Conservation (phyloP, 805 yeast genomes). For the Tetrapisispora phaffii region DNA sequence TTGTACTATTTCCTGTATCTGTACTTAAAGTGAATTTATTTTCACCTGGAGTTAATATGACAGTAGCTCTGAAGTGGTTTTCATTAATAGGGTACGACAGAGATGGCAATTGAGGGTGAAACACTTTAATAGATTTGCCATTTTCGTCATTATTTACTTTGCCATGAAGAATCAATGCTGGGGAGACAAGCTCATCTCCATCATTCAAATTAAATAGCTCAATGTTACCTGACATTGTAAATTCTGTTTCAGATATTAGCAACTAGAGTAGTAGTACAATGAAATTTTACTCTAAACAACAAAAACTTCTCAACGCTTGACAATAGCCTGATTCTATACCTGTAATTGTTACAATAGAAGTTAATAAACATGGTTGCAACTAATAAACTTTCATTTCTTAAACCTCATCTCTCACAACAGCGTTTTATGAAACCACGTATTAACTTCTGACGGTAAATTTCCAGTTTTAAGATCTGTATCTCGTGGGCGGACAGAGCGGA, state of each 20-base stretch:
- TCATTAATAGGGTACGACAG: slow-evolving; percentile 59
- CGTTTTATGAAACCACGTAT: neutral
- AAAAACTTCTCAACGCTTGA: no score
- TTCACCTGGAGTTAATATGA: slow-evolving; percentile 58
- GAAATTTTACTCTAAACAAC: no score
- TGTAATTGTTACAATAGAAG: no score
- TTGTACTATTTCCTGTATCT: slow-evolving; percentile 31
- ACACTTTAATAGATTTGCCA: slow-evolving; percentile 34
- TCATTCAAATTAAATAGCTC: slow-evolving; percentile 29
- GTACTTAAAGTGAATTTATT: slow-evolving; percentile 45
- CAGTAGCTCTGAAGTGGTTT: slow-evolving; percentile 64
- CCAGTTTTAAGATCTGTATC: neutral
- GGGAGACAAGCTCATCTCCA: slow-evolving; percentile 34
- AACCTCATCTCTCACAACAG: neutral
- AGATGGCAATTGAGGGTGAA: slow-evolving; percentile 44
- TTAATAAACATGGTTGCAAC: no score
- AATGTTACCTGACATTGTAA: slow-evolving; percentile 9
- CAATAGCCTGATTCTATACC: no score
- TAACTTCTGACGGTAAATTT: neutral
- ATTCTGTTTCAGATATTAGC: neutral
- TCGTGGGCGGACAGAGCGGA: neutral
- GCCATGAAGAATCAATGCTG: slow-evolving; percentile 45
- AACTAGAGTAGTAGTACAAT: no score
- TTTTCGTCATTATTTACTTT: slow-evolving; percentile 15
- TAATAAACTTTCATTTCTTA: no score